Evolutionary conservation across 139 green algal genomes (phyloP).

Genomic region (Yamagishiella unicocca): DNA sequence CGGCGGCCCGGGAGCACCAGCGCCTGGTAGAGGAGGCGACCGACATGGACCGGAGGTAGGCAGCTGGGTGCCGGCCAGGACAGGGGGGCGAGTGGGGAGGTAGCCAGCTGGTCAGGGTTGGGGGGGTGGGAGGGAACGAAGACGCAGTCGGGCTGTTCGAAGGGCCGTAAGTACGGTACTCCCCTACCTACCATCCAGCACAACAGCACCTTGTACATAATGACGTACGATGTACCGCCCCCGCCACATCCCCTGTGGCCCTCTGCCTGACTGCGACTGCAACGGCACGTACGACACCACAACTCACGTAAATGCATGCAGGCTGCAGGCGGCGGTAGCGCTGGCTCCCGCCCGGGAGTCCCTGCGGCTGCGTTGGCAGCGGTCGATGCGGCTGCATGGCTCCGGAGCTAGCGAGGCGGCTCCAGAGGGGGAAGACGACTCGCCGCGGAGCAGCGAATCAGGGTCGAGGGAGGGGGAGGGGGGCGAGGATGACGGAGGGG

Average conservation of each 20-base stretch:
- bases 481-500: background rate
- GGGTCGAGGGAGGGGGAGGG: background rate
- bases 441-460: no score
- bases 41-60: constrained; percentile 26
- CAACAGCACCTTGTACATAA: no score
- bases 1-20: background rate
- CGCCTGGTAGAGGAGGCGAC: constrained; percentile 6
- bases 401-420: no score
- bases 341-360: background rate
- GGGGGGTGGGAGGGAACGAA: background rate
- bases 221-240: background rate
- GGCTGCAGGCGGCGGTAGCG: constrained; percentile 27
- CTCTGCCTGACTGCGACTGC: background rate
- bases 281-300: background rate
- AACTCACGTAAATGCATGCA: background rate
- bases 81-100: background rate
- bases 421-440: no score
- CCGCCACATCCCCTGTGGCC: background rate
- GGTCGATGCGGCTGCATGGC: background rate
- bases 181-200: no score
- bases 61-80: no score
- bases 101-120: background rate
- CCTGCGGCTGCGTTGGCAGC: background rate
- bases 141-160: background rate
- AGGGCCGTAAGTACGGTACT: background rate